A percentile compares a stretch with the other conserved stretches of the same genome.
phyloP scores from a whole-genome alignment of 106 monocot genomes.

The Allium cepa region DNA sequence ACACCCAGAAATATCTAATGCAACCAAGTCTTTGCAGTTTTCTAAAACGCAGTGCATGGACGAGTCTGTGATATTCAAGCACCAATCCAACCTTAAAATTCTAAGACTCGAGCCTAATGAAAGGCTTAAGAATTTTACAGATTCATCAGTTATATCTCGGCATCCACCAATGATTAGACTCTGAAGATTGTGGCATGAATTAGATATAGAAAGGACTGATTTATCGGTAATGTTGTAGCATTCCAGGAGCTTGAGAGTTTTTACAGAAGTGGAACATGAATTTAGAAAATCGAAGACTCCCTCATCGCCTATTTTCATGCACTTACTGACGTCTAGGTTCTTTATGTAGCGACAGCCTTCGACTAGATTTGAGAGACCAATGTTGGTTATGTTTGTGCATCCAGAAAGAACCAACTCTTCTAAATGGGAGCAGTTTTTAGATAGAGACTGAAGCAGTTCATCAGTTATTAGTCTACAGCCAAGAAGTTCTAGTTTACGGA shows the following conservation, averaged over 20 bases:
- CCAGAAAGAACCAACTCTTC: slow-evolving; percentile 58
- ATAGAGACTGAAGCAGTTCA: slow-evolving; percentile 38
- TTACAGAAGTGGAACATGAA: slow-evolving; percentile 46
- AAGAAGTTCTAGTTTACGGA: slow-evolving; percentile 38
- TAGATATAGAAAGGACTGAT: slow-evolving; percentile 47
- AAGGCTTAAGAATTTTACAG: slow-evolving; percentile 32
- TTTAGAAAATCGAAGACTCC: slow-evolving; percentile 51
- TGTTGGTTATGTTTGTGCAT: slow-evolving; percentile 64
- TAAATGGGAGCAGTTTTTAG: slow-evolving; percentile 46
- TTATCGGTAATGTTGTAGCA: slow-evolving; percentile 45
- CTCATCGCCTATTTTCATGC: slow-evolving; percentile 58
- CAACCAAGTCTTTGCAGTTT: slow-evolving; percentile 55
- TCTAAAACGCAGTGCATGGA: slow-evolving; percentile 39
- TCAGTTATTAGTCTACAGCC: slow-evolving; percentile 65
- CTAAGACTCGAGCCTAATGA: slow-evolving; percentile 36
- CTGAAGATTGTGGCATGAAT: slow-evolving; percentile 64
- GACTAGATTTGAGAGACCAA: slow-evolving; percentile 47
- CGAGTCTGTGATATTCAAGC: slow-evolving; percentile 56
- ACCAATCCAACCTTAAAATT: slow-evolving; percentile 67
- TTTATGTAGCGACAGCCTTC: slow-evolving; percentile 61
- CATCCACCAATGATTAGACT: slow-evolving; percentile 73
- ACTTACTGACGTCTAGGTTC: slow-evolving; percentile 73
- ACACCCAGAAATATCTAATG: slow-evolving; percentile 77
- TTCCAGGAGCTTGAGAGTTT: slow-evolving; percentile 53
- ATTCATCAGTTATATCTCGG: slow-evolving; percentile 49